phyloP scores from a whole-genome alignment of 2,329 filamentous ascomycete genomes.

The Scorias spongiosa region DNA sequence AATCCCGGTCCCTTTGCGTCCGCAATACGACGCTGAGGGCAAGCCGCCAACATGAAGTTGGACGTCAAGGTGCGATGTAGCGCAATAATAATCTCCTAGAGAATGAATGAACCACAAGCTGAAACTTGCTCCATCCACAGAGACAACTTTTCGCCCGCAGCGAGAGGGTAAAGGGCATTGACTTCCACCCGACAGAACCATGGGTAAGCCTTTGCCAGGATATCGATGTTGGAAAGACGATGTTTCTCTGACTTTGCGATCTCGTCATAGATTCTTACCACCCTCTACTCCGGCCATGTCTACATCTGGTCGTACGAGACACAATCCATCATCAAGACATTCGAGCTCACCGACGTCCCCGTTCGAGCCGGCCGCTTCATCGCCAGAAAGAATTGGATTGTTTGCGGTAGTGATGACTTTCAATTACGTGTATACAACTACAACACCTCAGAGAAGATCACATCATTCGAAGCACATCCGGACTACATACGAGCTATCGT shows the following conservation, averaged over 20 bases:
- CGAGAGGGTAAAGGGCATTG: constrained; percentile 92
- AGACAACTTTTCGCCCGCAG: constrained; percentile 75
- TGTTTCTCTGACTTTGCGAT: not conserved
- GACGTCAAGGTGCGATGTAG: constrained; percentile 40
- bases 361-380: constrained; percentile 94
- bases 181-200: constrained; percentile 93
- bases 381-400: constrained; percentile 85
- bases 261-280: constrained; percentile 52
- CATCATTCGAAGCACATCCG: constrained; percentile 89
- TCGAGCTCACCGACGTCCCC: constrained; percentile 95
- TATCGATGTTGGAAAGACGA: constrained; percentile 10
- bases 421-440: constrained; percentile 89
- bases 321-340: constrained; percentile 93
- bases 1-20: constrained; percentile 14
- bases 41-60: constrained; percentile 35
- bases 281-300: constrained; percentile 93
- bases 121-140: constrained; percentile 37
- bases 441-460: constrained; percentile 98
- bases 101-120: constrained; percentile 8
- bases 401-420: constrained; percentile 75
- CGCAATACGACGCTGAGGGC: constrained; percentile 6
- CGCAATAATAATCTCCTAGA: not conserved
- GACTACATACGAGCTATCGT: constrained; percentile 97
- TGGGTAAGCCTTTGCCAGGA: constrained; percentile 45
- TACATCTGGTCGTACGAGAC: constrained; percentile 99